phyloP scores from a whole-genome alignment of 805 yeast genomes.

The Cyberlindnera maclurae region DNA sequence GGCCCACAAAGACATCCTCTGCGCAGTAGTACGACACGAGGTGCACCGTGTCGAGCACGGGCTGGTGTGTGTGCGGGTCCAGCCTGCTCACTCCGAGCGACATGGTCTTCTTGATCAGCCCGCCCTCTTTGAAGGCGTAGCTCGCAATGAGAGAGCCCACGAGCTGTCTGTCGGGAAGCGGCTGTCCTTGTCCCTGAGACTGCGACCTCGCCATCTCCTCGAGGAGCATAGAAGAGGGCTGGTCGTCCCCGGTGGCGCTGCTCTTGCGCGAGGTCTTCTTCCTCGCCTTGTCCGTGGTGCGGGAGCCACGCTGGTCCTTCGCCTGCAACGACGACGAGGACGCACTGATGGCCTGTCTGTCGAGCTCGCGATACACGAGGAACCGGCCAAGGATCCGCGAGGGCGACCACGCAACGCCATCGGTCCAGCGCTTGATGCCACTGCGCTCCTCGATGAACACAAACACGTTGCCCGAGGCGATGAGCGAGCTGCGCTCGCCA shows the following conservation, averaged over 20 bases:
- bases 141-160: slow-evolving; percentile 54
- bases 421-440: slow-evolving; percentile 93
- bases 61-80: slow-evolving; percentile 5
- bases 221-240: background rate
- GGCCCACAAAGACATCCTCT: slow-evolving; percentile 58
- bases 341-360: slow-evolving; percentile 29
- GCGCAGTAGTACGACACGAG: slow-evolving; percentile 74
- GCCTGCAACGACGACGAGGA: too few relatives aligned
- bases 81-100: slow-evolving; percentile 29
- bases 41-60: slow-evolving; percentile 43
- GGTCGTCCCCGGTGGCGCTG: background rate
- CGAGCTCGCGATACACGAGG: slow-evolving; percentile 70
- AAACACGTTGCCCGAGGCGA: slow-evolving; percentile 73
- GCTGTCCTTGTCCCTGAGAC: background rate
- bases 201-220: background rate
- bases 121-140: slow-evolving; percentile 60
- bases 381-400: slow-evolving; percentile 83
- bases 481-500: slow-evolving; percentile 57
- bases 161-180: slow-evolving; percentile 28
- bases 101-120: slow-evolving; percentile 78
- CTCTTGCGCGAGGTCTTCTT: slow-evolving; percentile 3
- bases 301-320: slow-evolving; percentile 2
- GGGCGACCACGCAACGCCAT: slow-evolving; percentile 93
- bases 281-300: slow-evolving; percentile 2
- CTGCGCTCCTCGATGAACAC: slow-evolving; percentile 78